Evolutionary conservation across 352 stramenopile genomes (phyloP).

Genomic region (Chrysophaeum taylorii): DNA sequence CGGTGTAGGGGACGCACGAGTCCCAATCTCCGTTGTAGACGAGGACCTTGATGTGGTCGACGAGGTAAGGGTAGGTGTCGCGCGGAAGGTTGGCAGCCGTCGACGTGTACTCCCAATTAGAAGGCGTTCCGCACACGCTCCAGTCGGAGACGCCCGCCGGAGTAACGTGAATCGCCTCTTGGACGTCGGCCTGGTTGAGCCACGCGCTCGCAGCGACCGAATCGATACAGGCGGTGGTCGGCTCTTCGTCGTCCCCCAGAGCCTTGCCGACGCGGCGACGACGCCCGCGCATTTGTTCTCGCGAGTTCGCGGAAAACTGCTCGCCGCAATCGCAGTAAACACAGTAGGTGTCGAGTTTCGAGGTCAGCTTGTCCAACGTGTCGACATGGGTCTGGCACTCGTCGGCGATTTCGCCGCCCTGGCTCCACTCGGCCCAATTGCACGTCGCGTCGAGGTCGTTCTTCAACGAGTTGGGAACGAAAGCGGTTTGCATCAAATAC

Average conservation of each 20-base stretch:
- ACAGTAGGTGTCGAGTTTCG: slow-evolving; percentile 22
- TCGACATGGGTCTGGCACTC: slow-evolving; percentile 2
- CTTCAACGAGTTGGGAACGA: slow-evolving; percentile 20
- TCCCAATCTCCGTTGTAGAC: slow-evolving; percentile 63
- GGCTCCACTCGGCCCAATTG: slow-evolving; percentile 10
- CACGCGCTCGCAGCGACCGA: slow-evolving; percentile 24
- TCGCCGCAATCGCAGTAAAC: slow-evolving; percentile 24
- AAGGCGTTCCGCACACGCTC: slow-evolving; percentile 27
- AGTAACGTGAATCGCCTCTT: slow-evolving; percentile 35
- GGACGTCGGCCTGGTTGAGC: slow-evolving; percentile 31
- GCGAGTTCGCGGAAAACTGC: neutral
- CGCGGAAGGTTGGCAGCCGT: slow-evolving; percentile 35
- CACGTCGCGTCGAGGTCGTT: slow-evolving; percentile 15
- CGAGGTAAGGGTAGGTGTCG: slow-evolving; percentile 35
- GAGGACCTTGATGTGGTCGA: slow-evolving; percentile 34
- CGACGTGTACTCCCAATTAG: slow-evolving; percentile 33
- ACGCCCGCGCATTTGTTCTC: slow-evolving; percentile 26
- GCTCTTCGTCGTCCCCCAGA: neutral
- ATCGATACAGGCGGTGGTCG: slow-evolving; percentile 35
- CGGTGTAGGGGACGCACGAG: slow-evolving; percentile 52
- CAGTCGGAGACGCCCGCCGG: slow-evolving; percentile 27
- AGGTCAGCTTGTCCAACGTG: slow-evolving; percentile 14
- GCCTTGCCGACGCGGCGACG: slow-evolving; percentile 5
- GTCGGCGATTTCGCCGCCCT: neutral
- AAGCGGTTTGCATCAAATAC: slow-evolving; percentile 11